These are phyloP conservation scores for Stygiomarasmius scandens DNA, from an alignment of 1,284 basidiomycete species.

Conservation along the genomic window DNA sequence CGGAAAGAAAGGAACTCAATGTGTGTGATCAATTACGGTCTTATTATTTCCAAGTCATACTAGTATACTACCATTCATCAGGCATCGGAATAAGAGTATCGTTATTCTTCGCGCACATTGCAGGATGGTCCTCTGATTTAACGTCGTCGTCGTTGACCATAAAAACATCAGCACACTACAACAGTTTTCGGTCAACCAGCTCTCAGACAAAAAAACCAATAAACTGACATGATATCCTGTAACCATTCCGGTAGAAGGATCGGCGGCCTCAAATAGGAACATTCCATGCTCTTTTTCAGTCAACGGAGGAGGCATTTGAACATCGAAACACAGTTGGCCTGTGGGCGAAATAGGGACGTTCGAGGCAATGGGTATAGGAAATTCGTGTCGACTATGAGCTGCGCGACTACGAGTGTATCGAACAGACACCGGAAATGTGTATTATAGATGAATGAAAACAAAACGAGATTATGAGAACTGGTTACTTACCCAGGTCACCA, in stretches of 20 bases:
- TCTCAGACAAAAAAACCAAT: too few relatives aligned
- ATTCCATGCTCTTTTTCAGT: background rate
- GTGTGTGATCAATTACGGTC: background rate
- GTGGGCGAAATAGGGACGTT: background rate
- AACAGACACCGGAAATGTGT: background rate
- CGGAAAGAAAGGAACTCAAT: too few relatives aligned
- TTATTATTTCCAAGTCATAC: background rate
- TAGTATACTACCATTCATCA: background rate
- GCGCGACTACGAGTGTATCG: background rate
- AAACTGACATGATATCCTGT: background rate
- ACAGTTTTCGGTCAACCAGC: background rate
- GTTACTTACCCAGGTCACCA: constrained; percentile 12
- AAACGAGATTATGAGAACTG: too few relatives aligned
- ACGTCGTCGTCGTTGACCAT: background rate
- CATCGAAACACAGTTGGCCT: background rate
- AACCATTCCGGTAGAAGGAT: background rate
- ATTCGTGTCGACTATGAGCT: background rate
- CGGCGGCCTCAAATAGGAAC: background rate
- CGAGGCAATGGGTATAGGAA: background rate
- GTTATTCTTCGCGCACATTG: background rate
- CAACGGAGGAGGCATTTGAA: background rate
- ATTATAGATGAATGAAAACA: too few relatives aligned
- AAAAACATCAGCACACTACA: background rate
- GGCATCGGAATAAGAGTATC: background rate
- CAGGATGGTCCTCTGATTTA: background rate